Conservation (phyloP, 148 eudicot genomes). For the Rhododendron henanense region DNA sequence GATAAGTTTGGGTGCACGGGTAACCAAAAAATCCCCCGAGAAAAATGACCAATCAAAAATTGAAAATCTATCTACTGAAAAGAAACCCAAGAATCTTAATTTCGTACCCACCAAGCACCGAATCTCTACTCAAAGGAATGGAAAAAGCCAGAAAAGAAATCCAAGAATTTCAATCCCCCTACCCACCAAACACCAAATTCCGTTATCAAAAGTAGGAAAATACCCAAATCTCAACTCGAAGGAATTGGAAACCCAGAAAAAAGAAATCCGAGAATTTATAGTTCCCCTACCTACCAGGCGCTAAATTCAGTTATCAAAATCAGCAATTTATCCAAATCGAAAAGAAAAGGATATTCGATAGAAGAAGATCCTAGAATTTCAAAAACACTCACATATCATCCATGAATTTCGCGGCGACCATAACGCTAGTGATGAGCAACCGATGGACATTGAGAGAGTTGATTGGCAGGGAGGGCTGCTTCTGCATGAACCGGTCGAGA, state of each 20-base stretch:
- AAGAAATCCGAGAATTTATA: not conserved
- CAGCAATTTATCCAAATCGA: not conserved
- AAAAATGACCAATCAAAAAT: not conserved
- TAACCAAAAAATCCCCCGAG: too few species aligned
- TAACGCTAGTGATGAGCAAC: conserved; percentile 54
- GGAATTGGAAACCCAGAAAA: not conserved
- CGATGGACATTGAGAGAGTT: conserved; percentile 61
- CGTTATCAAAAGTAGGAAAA: not conserved
- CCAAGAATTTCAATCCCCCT: not conserved
- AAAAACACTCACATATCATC: conserved; percentile 45
- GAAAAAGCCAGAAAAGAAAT: not conserved
- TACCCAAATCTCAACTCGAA: not conserved
- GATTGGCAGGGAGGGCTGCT: conserved; percentile 42
- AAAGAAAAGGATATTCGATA: not conserved
- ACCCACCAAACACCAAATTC: not conserved
- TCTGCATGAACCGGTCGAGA: conserved; percentile 53
- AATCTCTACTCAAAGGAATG: not conserved
- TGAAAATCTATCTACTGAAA: not conserved
- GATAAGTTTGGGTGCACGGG: too few species aligned
- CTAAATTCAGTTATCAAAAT: not conserved
- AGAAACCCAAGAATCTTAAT: not conserved
- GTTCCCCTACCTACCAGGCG: not conserved
- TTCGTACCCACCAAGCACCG: not conserved
- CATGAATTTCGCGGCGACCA: conserved; percentile 63
- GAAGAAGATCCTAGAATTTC: not conserved